Conservation (phyloP, 352 stramenopile genomes). For the Pythium chondricola region DNA sequence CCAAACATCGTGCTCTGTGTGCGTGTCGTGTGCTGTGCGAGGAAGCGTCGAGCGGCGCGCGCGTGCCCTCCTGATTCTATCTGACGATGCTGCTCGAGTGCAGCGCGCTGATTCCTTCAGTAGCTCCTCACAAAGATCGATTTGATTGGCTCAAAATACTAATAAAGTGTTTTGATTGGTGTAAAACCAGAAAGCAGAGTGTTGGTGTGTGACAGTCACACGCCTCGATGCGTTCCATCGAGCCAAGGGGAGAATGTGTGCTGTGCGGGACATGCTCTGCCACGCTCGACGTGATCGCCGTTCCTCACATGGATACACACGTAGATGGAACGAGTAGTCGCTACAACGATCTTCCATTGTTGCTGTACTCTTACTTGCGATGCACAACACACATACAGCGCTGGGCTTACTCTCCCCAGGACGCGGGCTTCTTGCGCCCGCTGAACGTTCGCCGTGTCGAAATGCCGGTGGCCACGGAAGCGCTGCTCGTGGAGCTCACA, state of each 20-base stretch:
- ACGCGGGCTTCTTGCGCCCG: conserved; percentile 71
- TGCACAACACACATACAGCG: no score
- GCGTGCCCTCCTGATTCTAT: conserved; percentile 1
- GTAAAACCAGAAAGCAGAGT: conserved; percentile 5
- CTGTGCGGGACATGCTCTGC: no score
- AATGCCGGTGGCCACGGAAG: not conserved
- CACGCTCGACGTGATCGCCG: no score
- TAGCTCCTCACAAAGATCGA: not conserved
- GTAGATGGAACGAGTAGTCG: no score
- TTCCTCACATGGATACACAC: no score
- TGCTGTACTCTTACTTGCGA: no score
- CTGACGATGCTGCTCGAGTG: not conserved
- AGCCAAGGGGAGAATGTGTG: no score
- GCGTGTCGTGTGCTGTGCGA: not conserved
- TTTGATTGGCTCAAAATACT: conserved; percentile 7
- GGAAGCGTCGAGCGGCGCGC: not conserved
- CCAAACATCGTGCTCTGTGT: conserved; percentile 60
- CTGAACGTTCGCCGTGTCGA: conserved; percentile 51
- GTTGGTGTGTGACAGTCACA: conserved; percentile 20
- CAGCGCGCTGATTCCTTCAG: not conserved
- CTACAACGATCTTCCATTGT: no score
- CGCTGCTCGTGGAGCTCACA: conserved; percentile 19
- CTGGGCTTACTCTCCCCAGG: conserved; percentile 71
- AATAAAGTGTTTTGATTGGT: conserved; percentile 1
- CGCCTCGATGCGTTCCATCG: no score